phyloP scores from a whole-genome alignment of 2,329 filamentous ascomycete genomes.

The Geosmithia morbida region DNA sequence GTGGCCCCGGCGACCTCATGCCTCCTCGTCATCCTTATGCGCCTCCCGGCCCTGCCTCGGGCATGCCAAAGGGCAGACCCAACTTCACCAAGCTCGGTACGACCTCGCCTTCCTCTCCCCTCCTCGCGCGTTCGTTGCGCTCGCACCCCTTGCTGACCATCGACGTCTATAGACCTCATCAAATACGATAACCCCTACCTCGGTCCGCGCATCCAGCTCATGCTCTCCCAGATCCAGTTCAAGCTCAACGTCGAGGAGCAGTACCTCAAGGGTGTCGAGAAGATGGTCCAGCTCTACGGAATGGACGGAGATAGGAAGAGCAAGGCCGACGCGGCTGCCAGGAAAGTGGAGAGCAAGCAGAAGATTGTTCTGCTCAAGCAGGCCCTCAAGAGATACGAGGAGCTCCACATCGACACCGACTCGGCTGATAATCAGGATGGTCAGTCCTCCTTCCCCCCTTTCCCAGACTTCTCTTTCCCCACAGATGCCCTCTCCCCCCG shows the following conservation, averaged over 20 bases:
- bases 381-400: conserved; percentile 91
- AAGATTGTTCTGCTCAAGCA: conserved; percentile 95
- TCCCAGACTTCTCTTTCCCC: too few relatives aligned
- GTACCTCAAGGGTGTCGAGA: conserved; percentile 97
- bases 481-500: too few relatives aligned
- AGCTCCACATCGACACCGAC: conserved; percentile 90
- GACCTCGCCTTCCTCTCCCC: background rate
- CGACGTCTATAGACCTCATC: conserved; percentile 77
- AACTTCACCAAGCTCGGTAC: conserved; percentile 96
- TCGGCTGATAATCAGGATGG: conserved; percentile 65
- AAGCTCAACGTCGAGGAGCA: conserved; percentile 98
- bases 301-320: conserved; percentile 97
- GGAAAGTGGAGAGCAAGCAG: conserved; percentile 88
- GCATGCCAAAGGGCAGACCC: conserved; percentile 59
- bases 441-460: conserved; percentile 25
- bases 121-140: too few relatives aligned
- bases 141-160: conserved; percentile 3
- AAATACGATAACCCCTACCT: conserved; percentile 96
- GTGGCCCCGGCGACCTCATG: conserved; percentile 59
- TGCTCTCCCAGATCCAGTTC: conserved; percentile 97
- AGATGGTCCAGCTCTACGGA: conserved; percentile 95
- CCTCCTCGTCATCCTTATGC: conserved; percentile 69
- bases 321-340: conserved; percentile 78
- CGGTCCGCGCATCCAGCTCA: conserved; percentile 93
- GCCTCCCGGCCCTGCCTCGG: conserved; percentile 47